Evolutionary conservation across 2,329 filamentous ascomycete species (phyloP).

Genomic region (Penicillium freii): DNA sequence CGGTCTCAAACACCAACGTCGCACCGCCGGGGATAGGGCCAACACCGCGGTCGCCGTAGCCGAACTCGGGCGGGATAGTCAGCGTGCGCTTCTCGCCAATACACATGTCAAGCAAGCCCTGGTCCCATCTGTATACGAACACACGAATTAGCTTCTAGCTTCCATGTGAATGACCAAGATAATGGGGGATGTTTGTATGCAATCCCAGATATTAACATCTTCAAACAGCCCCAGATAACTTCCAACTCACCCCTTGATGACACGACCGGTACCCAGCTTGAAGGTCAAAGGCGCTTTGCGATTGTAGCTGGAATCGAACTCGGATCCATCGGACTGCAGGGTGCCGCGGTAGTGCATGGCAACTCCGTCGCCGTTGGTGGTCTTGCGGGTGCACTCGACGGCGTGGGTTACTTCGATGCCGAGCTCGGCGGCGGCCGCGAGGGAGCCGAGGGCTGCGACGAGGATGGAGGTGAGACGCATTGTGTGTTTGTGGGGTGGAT

Average conservation of each 20-base stretch:
- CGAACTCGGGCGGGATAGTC: conserved; percentile 83
- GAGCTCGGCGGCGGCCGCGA: conserved; percentile 56
- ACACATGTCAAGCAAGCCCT: conserved; percentile 90
- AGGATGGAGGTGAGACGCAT: conserved; percentile 49
- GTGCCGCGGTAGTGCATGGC: conserved; percentile 87
- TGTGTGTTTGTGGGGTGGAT: conserved; percentile 11
- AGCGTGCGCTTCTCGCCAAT: conserved; percentile 88
- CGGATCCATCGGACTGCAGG: conserved; percentile 66
- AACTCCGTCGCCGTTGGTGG: conserved; percentile 71
- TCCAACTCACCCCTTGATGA: conserved; percentile 76
- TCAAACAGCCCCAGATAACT: conserved; percentile 1
- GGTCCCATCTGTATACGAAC: conserved; percentile 68
- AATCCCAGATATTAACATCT: background rate
- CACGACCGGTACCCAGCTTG: conserved; percentile 72
- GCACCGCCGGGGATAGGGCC: conserved; percentile 81
- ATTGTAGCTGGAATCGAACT: conserved; percentile 85
- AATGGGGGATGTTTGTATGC: background rate
- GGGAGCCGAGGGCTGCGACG: conserved; percentile 42
- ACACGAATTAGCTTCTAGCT: conserved; percentile 9
- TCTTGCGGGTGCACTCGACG: conserved; percentile 78
- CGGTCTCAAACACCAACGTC: conserved; percentile 88
- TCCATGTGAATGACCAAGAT: background rate
- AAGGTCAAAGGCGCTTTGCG: conserved; percentile 75
- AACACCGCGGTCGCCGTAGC: conserved; percentile 72
- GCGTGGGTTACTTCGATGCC: conserved; percentile 73